Evolutionary conservation across 768 basidiomycete species (phyloP).

Genomic region (Lentinula guzmanii): DNA sequence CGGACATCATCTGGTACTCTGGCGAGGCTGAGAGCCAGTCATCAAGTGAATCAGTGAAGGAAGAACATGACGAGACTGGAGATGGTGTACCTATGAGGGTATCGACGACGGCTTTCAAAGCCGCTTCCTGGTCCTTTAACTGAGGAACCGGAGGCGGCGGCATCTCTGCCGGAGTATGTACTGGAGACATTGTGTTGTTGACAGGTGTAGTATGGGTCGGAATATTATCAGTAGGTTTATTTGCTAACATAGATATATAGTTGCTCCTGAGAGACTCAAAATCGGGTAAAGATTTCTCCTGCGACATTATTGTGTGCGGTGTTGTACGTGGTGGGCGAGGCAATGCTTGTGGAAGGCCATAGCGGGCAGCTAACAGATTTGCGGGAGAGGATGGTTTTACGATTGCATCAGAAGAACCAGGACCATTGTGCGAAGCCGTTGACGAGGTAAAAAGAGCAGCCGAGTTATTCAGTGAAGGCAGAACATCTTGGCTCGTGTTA

Average conservation of each 20-base stretch:
- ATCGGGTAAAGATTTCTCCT: conserved; percentile 27
- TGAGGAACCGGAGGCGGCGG: conserved; percentile 12
- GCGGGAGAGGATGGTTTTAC: conserved; percentile 65
- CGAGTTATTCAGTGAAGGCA: conserved; percentile 40
- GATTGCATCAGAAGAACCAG: conserved; percentile 54
- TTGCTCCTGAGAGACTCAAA: conserved; percentile 48
- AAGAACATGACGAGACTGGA: conserved; percentile 1
- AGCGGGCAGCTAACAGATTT: conserved; percentile 59
- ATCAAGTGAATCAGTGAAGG: not conserved
- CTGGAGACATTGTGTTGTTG: conserved; percentile 21
- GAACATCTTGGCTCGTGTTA: conserved; percentile 42
- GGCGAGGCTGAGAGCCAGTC: conserved; percentile 14
- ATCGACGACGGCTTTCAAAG: conserved; percentile 10
- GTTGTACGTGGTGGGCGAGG: conserved; percentile 63
- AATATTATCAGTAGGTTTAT: conserved; percentile 34
- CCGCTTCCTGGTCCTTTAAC: conserved; percentile 16
- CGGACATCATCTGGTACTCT: not conserved
- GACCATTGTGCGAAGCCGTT: conserved; percentile 35
- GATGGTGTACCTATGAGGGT: conserved; percentile 10
- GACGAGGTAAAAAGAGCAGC: conserved; percentile 30
- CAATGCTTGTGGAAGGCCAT: conserved; percentile 72
- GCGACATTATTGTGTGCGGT: conserved; percentile 29
- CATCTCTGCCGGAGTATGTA: conserved; percentile 19
- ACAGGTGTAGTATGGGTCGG: conserved; percentile 17
- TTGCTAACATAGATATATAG: conserved; percentile 65